Percentiles rank a stretch among this genome's conserved stretches.
phyloP scores from a whole-genome alignment of 192 early-diverging fungal genomes.

The Radiomyces spectabilis region DNA sequence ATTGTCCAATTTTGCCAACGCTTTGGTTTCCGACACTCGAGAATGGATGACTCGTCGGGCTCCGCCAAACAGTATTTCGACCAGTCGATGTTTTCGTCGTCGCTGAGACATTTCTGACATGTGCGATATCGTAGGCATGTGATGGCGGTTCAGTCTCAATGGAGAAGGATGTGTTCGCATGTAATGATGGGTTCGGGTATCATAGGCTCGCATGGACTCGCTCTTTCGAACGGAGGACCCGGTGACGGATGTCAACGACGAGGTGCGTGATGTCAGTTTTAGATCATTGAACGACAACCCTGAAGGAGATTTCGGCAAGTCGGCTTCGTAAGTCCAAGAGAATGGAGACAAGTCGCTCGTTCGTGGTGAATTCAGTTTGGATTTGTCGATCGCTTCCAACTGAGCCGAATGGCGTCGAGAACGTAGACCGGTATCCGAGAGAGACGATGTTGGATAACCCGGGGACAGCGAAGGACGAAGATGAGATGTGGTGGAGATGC shows the following conservation, averaged over 20 bases:
- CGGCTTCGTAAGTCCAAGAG: not conserved
- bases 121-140: not conserved
- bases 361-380: not conserved
- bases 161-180: not conserved
- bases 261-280: not conserved
- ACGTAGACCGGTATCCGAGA: not conserved
- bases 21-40: constrained; percentile 10
- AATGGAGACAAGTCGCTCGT: not conserved
- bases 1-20: not conserved
- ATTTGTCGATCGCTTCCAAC: too few relatives aligned
- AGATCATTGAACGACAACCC: not conserved
- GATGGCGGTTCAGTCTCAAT: not conserved
- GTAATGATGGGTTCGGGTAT: not conserved
- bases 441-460: not conserved
- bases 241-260: too few relatives aligned
- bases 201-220: too few relatives aligned
- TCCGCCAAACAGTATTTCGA: not conserved
- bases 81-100: not conserved
- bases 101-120: not conserved
- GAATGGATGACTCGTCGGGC: constrained; percentile 8
- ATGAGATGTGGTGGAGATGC: constrained; percentile 1
- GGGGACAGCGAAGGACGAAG: not conserved
- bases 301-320: not conserved
- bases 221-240: too few relatives aligned
- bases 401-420: too few relatives aligned